These are phyloP conservation scores for Biscutella laevigata DNA, from an alignment of 441 rosid genomes.

Conservation along the genomic window DNA sequence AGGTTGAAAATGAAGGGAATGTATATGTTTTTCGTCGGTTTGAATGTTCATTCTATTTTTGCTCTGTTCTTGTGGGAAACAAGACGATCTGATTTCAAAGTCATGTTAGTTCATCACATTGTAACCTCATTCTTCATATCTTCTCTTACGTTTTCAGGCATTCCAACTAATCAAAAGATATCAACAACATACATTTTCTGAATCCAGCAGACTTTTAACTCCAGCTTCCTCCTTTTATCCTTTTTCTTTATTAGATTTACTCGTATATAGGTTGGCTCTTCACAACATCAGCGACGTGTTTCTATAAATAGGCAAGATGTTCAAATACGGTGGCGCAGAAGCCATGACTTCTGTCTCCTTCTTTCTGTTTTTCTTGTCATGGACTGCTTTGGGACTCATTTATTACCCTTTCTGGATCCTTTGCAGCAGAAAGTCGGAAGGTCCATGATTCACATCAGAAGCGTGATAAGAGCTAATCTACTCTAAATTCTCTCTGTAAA, in stretches of 20 bases:
- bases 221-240: not conserved
- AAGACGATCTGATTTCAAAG: constrained; percentile 48
- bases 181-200: not conserved
- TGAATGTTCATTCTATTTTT: constrained; percentile 41
- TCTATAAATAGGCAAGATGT: constrained; percentile 53
- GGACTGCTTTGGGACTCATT: constrained; percentile 36
- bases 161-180: not conserved
- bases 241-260: constrained; percentile 35
- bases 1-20: constrained; percentile 49
- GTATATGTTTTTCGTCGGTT: constrained; percentile 43
- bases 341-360: constrained; percentile 32
- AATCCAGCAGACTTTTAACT: not conserved
- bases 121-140: constrained; percentile 34
- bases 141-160: constrained; percentile 50
- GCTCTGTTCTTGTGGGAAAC: constrained; percentile 63
- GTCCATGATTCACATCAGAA: no score
- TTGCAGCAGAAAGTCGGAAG: no score
- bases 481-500: no score
- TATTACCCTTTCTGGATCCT: constrained; percentile 46
- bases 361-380: constrained; percentile 35
- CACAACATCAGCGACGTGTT: constrained; percentile 51
- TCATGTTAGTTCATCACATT: constrained; percentile 50
- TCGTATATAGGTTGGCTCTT: constrained; percentile 45
- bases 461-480: no score
- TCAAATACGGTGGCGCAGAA: constrained; percentile 45